A percentile compares a stretch with the other conserved stretches of the same genome.
These are phyloP conservation scores for Stellera chamaejasme DNA, from an alignment of 345 rosid genomes.

Conservation along the genomic window DNA sequence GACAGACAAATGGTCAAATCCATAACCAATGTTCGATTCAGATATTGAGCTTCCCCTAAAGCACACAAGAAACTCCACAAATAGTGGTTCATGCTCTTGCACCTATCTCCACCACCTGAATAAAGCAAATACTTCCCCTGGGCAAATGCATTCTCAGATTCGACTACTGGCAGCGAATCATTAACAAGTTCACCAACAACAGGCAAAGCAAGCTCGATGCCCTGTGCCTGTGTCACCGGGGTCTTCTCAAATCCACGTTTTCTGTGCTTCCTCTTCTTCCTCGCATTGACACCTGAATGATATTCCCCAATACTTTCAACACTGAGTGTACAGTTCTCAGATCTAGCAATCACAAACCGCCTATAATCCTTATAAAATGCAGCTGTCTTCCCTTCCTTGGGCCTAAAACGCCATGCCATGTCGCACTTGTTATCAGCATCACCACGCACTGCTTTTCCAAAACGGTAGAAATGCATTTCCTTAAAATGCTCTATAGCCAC, in stretches of 20 bases:
- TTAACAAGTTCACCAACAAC: constrained; percentile 67
- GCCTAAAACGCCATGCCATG: constrained; percentile 94
- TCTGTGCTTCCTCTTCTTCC: constrained; percentile 72
- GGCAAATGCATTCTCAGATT: constrained; percentile 57
- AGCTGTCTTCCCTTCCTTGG: constrained; percentile 75
- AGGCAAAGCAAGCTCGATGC: constrained; percentile 22
- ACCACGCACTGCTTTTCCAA: constrained; percentile 70
- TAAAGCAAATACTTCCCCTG: constrained; percentile 61
- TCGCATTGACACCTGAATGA: constrained; percentile 73
- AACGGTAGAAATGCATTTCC: constrained; percentile 85
- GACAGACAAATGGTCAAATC: constrained; percentile 72
- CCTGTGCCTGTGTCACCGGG: constrained; percentile 19
- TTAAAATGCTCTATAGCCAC: constrained; percentile 66
- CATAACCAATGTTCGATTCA: constrained; percentile 78
- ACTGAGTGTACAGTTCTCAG: constrained; percentile 48
- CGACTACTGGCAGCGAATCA: constrained; percentile 58
- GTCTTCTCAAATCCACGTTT: constrained; percentile 56
- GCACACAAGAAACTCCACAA: constrained; percentile 93
- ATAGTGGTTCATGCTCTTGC: constrained; percentile 88
- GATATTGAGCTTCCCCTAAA: constrained; percentile 80
- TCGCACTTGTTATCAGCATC: constrained; percentile 49
- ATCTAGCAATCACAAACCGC: constrained; percentile 48
- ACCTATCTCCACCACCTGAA: constrained; percentile 71
- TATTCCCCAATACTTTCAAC: constrained; percentile 62
- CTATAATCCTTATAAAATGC: constrained; percentile 78